Conservation (phyloP, 2,329 filamentous ascomycete genomes). For the Geoglossum cookeanum region DNA sequence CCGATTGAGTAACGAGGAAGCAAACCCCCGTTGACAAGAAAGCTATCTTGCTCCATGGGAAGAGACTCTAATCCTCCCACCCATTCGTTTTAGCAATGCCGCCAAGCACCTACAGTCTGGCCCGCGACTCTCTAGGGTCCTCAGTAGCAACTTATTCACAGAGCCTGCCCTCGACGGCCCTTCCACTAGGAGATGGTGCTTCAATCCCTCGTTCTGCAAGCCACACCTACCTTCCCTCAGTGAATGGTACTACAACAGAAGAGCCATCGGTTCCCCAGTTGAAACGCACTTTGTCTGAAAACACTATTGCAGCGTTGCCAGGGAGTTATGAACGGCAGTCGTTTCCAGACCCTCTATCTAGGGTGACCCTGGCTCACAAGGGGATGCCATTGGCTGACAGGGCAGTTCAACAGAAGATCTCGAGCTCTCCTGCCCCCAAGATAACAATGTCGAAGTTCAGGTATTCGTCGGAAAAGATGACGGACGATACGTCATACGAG, state of each 20-base stretch:
- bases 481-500: slow-evolving; percentile 10
- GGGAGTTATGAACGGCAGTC: slow-evolving; percentile 9
- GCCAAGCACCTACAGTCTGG: neutral
- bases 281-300: slow-evolving; percentile 30
- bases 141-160: neutral
- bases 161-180: neutral
- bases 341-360: slow-evolving; percentile 8
- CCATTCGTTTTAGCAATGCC: slow-evolving; percentile 1
- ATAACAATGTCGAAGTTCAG: slow-evolving; percentile 7
- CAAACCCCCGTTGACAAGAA: neutral
- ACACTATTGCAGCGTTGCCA: slow-evolving; percentile 18
- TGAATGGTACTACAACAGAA: slow-evolving; percentile 14
- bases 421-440: slow-evolving; percentile 1
- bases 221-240: slow-evolving; percentile 33
- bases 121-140: neutral
- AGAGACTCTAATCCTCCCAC: neutral
- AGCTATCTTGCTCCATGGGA: neutral
- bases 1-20: neutral
- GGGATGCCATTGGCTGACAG: slow-evolving; percentile 7
- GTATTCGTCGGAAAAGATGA: slow-evolving; percentile 4
- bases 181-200: neutral
- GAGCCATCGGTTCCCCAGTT: slow-evolving; percentile 20
- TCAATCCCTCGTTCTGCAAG: slow-evolving; percentile 32
- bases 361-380: slow-evolving; percentile 15
- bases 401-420: slow-evolving; percentile 6